phyloP scores from a whole-genome alignment of 306 rosid genomes.

The Pterocarpus macrocarpus region DNA sequence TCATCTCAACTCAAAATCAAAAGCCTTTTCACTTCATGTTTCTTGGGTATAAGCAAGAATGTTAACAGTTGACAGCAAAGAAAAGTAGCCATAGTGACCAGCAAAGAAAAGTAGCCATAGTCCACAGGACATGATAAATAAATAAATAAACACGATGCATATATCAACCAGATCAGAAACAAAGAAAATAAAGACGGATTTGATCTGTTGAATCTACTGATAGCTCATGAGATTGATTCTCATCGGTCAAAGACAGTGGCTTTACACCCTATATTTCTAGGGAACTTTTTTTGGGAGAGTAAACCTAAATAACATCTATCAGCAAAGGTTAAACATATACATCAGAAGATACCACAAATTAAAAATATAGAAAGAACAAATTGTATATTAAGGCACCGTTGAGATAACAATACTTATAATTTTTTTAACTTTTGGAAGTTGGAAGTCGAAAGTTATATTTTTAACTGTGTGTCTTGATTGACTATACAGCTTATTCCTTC shows the following conservation, averaged over 20 bases:
- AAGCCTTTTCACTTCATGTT: slow-evolving; percentile 15
- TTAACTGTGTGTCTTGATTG: no score
- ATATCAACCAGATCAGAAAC: not conserved
- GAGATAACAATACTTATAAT: no score
- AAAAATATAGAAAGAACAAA: no score
- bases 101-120: not conserved
- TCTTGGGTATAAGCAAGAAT: slow-evolving; percentile 3
- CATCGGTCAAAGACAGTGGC: slow-evolving; percentile 3
- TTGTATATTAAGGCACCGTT: no score
- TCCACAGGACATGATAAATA: not conserved
- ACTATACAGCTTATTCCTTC: no score
- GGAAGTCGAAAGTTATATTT: no score
- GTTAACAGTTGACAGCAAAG: not conserved
- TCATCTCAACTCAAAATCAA: not conserved
- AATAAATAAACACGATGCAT: not conserved
- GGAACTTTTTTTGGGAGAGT: no score
- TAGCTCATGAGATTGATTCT: slow-evolving; percentile 24
- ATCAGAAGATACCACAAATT: no score
- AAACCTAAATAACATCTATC: not conserved
- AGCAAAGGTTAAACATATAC: not conserved
- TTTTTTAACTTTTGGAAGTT: no score
- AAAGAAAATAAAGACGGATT: not conserved
- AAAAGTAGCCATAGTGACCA: not conserved
- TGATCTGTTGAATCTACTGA: slow-evolving; percentile 9
- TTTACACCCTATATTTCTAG: not conserved